Conservation (phyloP, 2,329 filamentous ascomycete genomes). For the Alternaria atra region DNA sequence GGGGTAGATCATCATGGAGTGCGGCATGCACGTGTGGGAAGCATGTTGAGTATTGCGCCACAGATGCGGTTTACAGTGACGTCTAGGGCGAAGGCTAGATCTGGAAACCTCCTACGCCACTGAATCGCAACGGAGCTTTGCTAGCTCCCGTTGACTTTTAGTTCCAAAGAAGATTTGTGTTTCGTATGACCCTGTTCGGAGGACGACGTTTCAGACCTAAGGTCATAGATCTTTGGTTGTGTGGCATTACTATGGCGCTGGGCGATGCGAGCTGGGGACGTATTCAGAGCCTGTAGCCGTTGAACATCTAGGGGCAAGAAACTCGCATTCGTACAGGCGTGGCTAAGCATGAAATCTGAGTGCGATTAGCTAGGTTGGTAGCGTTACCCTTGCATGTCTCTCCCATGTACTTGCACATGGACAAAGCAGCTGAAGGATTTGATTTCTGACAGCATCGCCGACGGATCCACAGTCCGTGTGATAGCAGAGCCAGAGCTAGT, state of each 20-base stretch:
- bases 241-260: not conserved
- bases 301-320: not conserved
- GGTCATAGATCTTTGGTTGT: not conserved
- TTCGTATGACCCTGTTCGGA: not conserved
- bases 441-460: constrained; percentile 5
- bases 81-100: constrained; percentile 9
- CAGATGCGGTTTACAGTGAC: constrained; percentile 11
- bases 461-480: constrained; percentile 2
- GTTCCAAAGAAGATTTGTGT: constrained; percentile 1
- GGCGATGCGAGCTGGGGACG: not conserved
- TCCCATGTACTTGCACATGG: constrained; percentile 3
- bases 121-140: constrained; percentile 1
- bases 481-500: not conserved
- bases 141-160: constrained; percentile 7
- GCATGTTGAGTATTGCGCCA: constrained; percentile 13
- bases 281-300: not conserved
- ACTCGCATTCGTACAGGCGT: not conserved
- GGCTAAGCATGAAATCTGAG: not conserved
- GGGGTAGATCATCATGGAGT: constrained; percentile 13
- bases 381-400: constrained; percentile 1
- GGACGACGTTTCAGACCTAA: not conserved
- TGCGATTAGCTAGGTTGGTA: not conserved
- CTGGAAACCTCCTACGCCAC: constrained; percentile 3
- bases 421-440: constrained; percentile 2
- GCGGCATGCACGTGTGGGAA: constrained; percentile 2